Conservation (phyloP, 2,329 filamentous ascomycete species). For the Xylaria sp. region DNA sequence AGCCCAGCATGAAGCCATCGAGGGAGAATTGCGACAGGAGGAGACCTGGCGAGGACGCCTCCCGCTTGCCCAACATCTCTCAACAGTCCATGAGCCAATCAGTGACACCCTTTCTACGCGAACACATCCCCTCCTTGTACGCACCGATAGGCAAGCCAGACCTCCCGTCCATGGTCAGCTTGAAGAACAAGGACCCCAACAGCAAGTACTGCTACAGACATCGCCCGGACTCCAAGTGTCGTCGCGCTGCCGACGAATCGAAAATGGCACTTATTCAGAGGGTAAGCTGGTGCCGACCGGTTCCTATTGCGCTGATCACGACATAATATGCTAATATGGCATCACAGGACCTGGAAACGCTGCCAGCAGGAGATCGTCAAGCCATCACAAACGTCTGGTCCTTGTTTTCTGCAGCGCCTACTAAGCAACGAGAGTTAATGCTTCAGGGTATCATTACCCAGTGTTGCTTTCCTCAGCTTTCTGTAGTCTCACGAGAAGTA, state of each 20-base stretch:
- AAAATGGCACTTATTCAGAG: slow-evolving; percentile 95
- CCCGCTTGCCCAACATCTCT: slow-evolving; percentile 62
- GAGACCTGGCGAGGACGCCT: slow-evolving; percentile 55
- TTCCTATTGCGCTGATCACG: background rate
- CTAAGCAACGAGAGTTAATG: slow-evolving; percentile 95
- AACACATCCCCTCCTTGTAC: slow-evolving; percentile 89
- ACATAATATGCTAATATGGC: background rate
- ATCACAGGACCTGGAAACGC: slow-evolving; percentile 74
- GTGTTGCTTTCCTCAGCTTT: slow-evolving; percentile 97
- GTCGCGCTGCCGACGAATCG: slow-evolving; percentile 88
- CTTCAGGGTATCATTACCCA: slow-evolving; percentile 94
- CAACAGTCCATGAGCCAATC: slow-evolving; percentile 75
- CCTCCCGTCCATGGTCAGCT: slow-evolving; percentile 46
- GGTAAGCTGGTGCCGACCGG: slow-evolving; percentile 55
- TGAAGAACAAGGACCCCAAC: slow-evolving; percentile 64
- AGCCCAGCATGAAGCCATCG: slow-evolving; percentile 36
- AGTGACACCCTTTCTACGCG: slow-evolving; percentile 85
- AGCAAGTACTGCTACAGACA: slow-evolving; percentile 97
- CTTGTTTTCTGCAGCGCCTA: slow-evolving; percentile 91
- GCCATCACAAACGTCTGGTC: slow-evolving; percentile 98
- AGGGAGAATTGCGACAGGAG: slow-evolving; percentile 57
- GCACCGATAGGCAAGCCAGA: slow-evolving; percentile 73
- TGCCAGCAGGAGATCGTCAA: slow-evolving; percentile 86
- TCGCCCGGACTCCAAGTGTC: slow-evolving; percentile 90
- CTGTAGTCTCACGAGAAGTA: slow-evolving; percentile 87